Percentiles rank a stretch among this genome's conserved stretches.
Evolutionary conservation across 768 basidiomycete genomes (phyloP).

Genomic region (Hericium rajendrae): DNA sequence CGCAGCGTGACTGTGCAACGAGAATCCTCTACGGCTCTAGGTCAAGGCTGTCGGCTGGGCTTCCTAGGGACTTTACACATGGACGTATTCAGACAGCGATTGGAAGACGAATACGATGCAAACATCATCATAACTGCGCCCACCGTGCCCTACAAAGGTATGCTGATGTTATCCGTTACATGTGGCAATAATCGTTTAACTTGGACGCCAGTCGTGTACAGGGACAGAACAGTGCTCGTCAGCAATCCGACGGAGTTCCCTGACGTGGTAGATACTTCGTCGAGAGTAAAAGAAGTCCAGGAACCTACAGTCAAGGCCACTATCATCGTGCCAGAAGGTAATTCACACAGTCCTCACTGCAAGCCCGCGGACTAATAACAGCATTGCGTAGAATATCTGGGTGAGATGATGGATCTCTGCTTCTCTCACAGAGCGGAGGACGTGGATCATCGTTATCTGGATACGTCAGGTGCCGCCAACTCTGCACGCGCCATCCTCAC

Average conservation of each 20-base stretch:
- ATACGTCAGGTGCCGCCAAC: constrained; percentile 31
- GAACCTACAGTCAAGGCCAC: constrained; percentile 92
- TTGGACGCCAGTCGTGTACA: constrained; percentile 53
- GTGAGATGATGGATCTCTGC: constrained; percentile 94
- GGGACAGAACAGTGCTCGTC: constrained; percentile 48
- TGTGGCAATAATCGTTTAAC: not conserved
- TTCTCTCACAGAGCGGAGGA: constrained; percentile 77
- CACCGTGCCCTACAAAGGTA: constrained; percentile 88
- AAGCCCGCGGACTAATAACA: not conserved
- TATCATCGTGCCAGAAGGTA: constrained; percentile 91
- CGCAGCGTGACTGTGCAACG: constrained; percentile 84
- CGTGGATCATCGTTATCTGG: constrained; percentile 78
- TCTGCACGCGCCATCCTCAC: constrained; percentile 71
- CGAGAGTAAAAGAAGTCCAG: constrained; percentile 65
- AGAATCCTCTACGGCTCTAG: constrained; percentile 89
- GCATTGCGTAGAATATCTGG: constrained; percentile 63
- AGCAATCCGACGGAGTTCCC: constrained; percentile 97
- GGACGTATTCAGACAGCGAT: constrained; percentile 90
- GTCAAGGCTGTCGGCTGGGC: constrained; percentile 90
- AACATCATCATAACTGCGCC: constrained; percentile 94
- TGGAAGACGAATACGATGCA: constrained; percentile 95
- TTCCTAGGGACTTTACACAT: constrained; percentile 95
- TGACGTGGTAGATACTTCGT: constrained; percentile 50
- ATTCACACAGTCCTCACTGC: not conserved
- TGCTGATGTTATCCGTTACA: constrained; percentile 6